Conservation (phyloP, 371 early-diverging fungal genomes). For the Mucor plumbeus region DNA sequence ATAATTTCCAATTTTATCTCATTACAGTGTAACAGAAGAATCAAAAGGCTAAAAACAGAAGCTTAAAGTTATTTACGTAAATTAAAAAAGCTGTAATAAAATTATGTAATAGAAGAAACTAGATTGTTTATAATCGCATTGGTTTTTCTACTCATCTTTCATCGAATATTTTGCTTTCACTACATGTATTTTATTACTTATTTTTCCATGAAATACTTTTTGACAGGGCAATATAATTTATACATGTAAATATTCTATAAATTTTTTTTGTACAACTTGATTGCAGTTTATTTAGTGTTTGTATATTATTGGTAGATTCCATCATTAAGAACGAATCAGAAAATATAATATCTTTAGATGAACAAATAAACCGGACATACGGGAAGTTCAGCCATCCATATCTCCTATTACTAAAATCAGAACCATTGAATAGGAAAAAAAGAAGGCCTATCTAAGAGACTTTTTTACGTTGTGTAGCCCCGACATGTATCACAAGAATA, state of each 20-base stretch:
- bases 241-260: no score
- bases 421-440: neutral
- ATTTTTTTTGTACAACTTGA: no score
- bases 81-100: neutral
- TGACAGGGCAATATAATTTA: no score
- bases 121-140: neutral
- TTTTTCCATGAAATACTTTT: no score
- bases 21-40: neutral
- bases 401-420: neutral
- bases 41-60: neutral
- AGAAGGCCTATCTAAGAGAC: no score
- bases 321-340: neutral
- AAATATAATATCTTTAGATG: neutral
- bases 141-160: neutral
- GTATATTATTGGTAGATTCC: no score
- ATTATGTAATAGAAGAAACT: neutral
- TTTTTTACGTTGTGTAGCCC: neutral
- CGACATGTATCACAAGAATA: neutral
- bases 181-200: no score
- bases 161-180: neutral
- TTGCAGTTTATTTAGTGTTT: no score
- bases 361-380: conserved; percentile 2
- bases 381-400: neutral
- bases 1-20: conserved; percentile 1
- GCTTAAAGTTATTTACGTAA: neutral